phyloP scores from a whole-genome alignment of 202 grass and related monocot genomes.

The Dendrocalamus latiflorus region DNA sequence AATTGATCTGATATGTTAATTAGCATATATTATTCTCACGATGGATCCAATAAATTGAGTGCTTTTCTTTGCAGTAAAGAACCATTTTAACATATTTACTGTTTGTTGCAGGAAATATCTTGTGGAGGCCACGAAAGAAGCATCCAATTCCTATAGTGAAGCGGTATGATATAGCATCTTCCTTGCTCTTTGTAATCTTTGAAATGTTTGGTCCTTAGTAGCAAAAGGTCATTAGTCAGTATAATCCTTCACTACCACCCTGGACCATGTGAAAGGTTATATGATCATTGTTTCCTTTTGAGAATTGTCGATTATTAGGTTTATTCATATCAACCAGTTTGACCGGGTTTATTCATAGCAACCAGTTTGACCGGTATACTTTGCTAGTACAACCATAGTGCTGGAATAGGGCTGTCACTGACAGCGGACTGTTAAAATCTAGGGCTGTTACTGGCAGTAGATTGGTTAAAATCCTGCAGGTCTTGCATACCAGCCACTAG shows the following conservation, averaged over 20 bases:
- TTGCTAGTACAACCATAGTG: background rate
- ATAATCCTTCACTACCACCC: too few relatives aligned
- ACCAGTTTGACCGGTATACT: background rate
- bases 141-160: slow-evolving; percentile 94
- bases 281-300: background rate
- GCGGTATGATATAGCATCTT: slow-evolving; percentile 47
- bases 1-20: background rate
- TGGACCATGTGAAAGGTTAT: too few relatives aligned
- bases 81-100: slow-evolving; percentile 7
- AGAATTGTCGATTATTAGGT: background rate
- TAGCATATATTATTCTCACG: background rate
- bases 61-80: slow-evolving; percentile 11
- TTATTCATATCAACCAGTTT: background rate
- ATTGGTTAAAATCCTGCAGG: background rate
- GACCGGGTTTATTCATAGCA: too few relatives aligned
- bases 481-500: background rate
- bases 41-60: background rate
- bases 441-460: too few relatives aligned
- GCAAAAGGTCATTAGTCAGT: too few relatives aligned
- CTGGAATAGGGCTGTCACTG: background rate
- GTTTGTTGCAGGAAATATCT: slow-evolving; percentile 81
- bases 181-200: background rate
- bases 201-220: background rate
- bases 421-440: background rate
- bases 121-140: slow-evolving; percentile 93